Conservation (phyloP, 306 rosid species). For the Quercus alba region DNA sequence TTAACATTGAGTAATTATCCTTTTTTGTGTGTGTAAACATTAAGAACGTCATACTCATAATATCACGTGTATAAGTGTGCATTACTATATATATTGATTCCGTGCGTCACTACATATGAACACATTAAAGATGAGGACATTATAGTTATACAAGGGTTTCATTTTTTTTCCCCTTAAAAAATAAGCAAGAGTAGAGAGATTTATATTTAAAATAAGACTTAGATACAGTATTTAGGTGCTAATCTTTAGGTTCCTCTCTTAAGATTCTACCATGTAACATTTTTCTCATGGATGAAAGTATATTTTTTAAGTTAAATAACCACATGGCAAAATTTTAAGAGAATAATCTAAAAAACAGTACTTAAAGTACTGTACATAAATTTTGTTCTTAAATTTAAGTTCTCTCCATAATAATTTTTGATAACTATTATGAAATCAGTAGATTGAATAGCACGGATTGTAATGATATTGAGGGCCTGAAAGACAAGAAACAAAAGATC, state of each 20-base stretch:
- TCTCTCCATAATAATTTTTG: no score
- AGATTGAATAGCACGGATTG: no score
- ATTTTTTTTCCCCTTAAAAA: background rate
- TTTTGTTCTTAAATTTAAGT: no score
- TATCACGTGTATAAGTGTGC: no score
- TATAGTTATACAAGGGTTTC: background rate
- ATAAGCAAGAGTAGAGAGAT: no score
- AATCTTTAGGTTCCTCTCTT: fast-evolving
- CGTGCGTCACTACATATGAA: background rate
- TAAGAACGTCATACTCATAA: background rate
- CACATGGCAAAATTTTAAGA: fast-evolving
- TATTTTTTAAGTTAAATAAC: no score
- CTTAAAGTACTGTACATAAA: no score
- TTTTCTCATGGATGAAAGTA: fast-evolving
- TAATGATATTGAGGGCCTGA: no score
- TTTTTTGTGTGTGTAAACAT: background rate
- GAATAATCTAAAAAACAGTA: fast-evolving
- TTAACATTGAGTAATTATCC: background rate
- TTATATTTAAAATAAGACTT: no score
- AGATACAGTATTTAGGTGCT: fast-evolving
- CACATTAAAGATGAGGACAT: background rate
- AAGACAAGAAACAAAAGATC: no score
- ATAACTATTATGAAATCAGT: no score
- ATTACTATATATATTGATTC: no score
- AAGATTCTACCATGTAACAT: fast-evolving